phyloP scores from a whole-genome alignment of 352 stramenopile species.

The Thraustochytrium sp. region DNA sequence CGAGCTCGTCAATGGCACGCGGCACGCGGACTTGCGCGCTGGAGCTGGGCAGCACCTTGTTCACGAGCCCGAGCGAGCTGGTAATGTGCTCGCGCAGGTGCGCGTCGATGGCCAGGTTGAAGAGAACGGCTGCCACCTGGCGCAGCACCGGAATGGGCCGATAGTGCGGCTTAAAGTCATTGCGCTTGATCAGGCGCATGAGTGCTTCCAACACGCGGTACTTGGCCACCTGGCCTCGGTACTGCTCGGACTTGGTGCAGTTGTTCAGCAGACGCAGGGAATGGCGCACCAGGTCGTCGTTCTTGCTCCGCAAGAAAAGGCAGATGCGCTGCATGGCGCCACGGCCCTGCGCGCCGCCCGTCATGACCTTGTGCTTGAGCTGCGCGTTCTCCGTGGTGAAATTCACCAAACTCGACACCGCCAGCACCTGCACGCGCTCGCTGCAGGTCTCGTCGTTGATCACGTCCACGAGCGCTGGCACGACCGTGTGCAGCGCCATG shows the following conservation, averaged over 20 bases:
- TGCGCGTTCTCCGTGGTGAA: background rate
- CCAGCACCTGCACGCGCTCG: conserved; percentile 20
- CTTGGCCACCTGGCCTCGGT: conserved; percentile 19
- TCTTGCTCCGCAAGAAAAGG: conserved; percentile 24
- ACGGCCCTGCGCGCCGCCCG: background rate
- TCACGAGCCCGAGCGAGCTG: background rate
- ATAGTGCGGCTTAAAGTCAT: background rate
- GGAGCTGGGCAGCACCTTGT: background rate
- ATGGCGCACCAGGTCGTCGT: conserved; percentile 27
- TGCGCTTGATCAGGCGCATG: conserved; percentile 19
- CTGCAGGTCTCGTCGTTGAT: conserved; percentile 7
- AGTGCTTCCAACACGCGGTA: background rate
- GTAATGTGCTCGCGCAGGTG: conserved; percentile 28
- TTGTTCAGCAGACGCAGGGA: conserved; percentile 2
- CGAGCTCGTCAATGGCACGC: background rate
- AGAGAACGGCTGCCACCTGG: background rate
- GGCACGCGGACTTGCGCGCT: background rate
- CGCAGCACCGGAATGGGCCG: background rate
- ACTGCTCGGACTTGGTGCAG: conserved; percentile 37
- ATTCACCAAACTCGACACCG: conserved; percentile 15
- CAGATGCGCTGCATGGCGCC: conserved; percentile 15
- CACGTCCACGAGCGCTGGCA: conserved; percentile 19
- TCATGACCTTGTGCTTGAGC: conserved; percentile 38
- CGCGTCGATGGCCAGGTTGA: conserved; percentile 18
- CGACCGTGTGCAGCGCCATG: background rate